Evolutionary conservation across 2,329 filamentous ascomycete species (phyloP).

Genomic region (Neoarthrinium moseri): DNA sequence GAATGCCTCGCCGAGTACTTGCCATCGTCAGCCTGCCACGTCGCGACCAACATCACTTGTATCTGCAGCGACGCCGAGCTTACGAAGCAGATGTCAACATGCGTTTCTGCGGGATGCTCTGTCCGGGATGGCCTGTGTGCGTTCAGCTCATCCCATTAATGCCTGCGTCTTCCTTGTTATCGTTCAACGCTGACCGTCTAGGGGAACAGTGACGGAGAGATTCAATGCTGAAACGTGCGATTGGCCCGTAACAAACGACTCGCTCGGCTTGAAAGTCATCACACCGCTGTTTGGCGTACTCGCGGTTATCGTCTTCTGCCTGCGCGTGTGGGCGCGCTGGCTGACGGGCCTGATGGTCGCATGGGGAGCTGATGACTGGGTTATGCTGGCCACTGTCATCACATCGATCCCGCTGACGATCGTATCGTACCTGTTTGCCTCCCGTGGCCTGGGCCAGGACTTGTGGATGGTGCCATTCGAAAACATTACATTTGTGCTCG

Average conservation of each 20-base stretch:
- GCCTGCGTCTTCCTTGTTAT: background rate
- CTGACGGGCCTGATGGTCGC: conserved; percentile 1
- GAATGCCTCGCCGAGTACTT: conserved; percentile 6
- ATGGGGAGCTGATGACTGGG: conserved; percentile 5
- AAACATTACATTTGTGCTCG: conserved; percentile 7
- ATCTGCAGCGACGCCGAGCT: conserved; percentile 2
- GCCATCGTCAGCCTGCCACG: conserved; percentile 4
- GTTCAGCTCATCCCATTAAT: background rate
- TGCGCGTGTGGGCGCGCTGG: conserved; percentile 5
- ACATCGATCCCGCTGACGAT: conserved; percentile 3
- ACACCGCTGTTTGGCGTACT: conserved; percentile 5
- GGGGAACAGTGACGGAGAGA: conserved; percentile 2
- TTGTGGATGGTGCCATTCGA: conserved; percentile 4
- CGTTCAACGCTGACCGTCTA: background rate
- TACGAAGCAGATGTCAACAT: conserved; percentile 2
- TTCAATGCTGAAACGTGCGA: conserved; percentile 4
- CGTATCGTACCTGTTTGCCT: conserved; percentile 5
- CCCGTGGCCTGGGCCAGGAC: conserved; percentile 5
- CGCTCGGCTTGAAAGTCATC: conserved; percentile 5
- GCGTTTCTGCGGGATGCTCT: background rate
- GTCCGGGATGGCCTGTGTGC: conserved; percentile 1
- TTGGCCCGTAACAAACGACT: conserved; percentile 4
- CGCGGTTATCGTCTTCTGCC: conserved; percentile 3
- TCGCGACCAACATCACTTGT: conserved; percentile 5
- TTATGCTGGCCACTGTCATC: background rate